Base-by-base conservation (phyloP, 306 rosid species). In the Inga laurina region DNA sequence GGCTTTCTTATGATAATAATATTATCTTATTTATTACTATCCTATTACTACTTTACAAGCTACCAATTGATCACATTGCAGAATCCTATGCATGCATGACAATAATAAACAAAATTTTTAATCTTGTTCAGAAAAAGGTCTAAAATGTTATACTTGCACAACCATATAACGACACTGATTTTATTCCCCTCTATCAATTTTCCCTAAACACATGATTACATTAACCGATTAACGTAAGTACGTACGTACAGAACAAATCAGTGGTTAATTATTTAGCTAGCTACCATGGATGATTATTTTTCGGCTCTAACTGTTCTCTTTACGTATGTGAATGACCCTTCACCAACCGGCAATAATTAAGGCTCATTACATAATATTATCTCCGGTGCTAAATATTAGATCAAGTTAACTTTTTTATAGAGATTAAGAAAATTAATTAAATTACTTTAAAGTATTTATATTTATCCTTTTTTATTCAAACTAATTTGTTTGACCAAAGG, bases 51-150 rank as follows among this genome's bases (percentile, higher is more conserved):
- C 52, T 48, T 48, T 13, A 11, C 21, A 0, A 49, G 5, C 56
- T 21, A n/a, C n/a, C 30, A 72, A 57, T 7, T 43, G 74, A 77
- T 83, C 62, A 67, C 32, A 76, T 4, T 14, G 54, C 70, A 65
- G 83, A 74, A 24, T 13, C 88, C 70, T 78, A 80, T 86, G 76
- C 75, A 67, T 78, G 67, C 82, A 72, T 72, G 75, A 16, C 68
- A 75, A 59, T 59, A 70, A 74, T 59, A 70, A 74, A 48, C 67
- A 69, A 45, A 5, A 13, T 14, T 70, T 46, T n/a, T 37, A 41
- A 15, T 35, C 78, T 24, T 45, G 45, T 10, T 2, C 34, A 43
- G 34, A 22, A 76, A 82, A 76, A 32, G 34, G 30, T 24, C 65
- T 67, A 74, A 66, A 62, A 52, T 52, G 43, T 39, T 39, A 24